Evolutionary conservation across 805 yeast genomes (phyloP).

Genomic region (Wickerhamiella siamensis): DNA sequence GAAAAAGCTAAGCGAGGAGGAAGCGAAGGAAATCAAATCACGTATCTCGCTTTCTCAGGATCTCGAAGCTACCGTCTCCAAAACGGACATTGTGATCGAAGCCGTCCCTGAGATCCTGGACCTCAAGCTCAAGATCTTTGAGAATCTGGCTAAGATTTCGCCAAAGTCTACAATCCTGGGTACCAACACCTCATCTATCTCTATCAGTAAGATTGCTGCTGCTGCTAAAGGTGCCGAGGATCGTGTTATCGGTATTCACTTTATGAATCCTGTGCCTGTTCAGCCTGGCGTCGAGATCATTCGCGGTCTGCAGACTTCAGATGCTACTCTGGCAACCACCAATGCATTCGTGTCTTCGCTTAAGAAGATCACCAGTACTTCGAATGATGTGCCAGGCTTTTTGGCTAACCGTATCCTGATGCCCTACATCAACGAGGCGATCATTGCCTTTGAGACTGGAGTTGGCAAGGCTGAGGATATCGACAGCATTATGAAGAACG

Average conservation of each 20-base stretch:
- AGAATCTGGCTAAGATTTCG: constrained; percentile 18
- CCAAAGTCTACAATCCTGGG: constrained; percentile 24
- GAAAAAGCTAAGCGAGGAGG: constrained; percentile 22
- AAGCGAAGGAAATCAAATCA: constrained; percentile 21
- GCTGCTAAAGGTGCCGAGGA: constrained; percentile 29
- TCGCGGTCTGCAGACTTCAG: constrained; percentile 29
- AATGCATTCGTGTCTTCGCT: constrained; percentile 23
- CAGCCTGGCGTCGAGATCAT: constrained; percentile 32
- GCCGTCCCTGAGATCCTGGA: constrained; percentile 31
- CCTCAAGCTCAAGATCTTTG: constrained; percentile 26
- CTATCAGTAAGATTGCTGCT: constrained; percentile 31
- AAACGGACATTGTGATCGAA: constrained; percentile 29
- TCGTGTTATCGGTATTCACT: constrained; percentile 31
- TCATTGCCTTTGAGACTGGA: constrained; percentile 28
- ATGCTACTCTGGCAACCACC: constrained; percentile 23
- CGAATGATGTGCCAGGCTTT: constrained; percentile 31
- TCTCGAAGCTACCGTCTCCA: constrained; percentile 17
- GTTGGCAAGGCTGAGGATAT: constrained; percentile 29
- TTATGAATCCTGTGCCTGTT: constrained; percentile 35
- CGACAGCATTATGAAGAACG: constrained; percentile 32
- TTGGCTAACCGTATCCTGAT: constrained; percentile 30
- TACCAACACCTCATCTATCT: constrained; percentile 31
- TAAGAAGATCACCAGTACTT: constrained; percentile 28
- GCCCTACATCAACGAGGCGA: constrained; percentile 33
- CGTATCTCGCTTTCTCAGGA: constrained; percentile 19